Evolutionary conservation across 2,329 filamentous ascomycete species (phyloP).

Genomic region (Aureobasidium sp.): DNA sequence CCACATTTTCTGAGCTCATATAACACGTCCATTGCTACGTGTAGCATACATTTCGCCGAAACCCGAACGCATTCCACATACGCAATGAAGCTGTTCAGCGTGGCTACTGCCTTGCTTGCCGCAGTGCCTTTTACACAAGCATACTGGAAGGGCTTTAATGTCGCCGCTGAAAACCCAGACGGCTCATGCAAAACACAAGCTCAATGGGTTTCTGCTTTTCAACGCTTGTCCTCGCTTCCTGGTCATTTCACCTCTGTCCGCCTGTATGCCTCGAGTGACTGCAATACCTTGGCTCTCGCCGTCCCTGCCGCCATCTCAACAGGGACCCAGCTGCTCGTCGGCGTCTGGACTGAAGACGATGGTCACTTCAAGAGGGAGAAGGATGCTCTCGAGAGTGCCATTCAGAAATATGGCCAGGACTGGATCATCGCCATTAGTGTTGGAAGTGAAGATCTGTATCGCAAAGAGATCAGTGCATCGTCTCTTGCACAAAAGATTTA

Average conservation of each 20-base stretch:
- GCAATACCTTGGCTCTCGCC: slow-evolving; percentile 42
- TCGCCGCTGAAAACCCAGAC: slow-evolving; percentile 33
- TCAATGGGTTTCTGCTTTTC: slow-evolving; percentile 32
- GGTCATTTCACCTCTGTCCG: slow-evolving; percentile 53
- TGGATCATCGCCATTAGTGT: slow-evolving; percentile 60
- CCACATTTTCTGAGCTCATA: not conserved
- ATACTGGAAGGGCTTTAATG: slow-evolving; percentile 39
- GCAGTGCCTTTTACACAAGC: slow-evolving; percentile 28
- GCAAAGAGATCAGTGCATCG: slow-evolving; percentile 38
- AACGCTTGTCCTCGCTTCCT: slow-evolving; percentile 35
- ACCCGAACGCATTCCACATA: not conserved
- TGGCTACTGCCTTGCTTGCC: slow-evolving; percentile 28
- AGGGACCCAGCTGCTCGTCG: slow-evolving; percentile 55
- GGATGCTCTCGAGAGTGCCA: slow-evolving; percentile 50
- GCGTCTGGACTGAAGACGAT: slow-evolving; percentile 50
- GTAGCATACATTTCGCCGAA: not conserved
- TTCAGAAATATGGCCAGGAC: slow-evolving; percentile 48
- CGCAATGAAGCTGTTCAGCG: slow-evolving; percentile 19
- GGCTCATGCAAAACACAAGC: slow-evolving; percentile 34
- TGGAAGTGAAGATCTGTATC: slow-evolving; percentile 62
- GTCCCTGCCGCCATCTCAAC: slow-evolving; percentile 54
- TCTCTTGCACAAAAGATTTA: slow-evolving; percentile 41
- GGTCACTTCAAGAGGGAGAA: slow-evolving; percentile 54
- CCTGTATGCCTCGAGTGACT: slow-evolving; percentile 58
- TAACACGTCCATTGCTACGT: not conserved